A percentile compares a stretch with the other conserved stretches of the same genome.
These are phyloP conservation scores for Ilex aquifolium DNA, from an alignment of 257 asterid species.

Conservation along the genomic window DNA sequence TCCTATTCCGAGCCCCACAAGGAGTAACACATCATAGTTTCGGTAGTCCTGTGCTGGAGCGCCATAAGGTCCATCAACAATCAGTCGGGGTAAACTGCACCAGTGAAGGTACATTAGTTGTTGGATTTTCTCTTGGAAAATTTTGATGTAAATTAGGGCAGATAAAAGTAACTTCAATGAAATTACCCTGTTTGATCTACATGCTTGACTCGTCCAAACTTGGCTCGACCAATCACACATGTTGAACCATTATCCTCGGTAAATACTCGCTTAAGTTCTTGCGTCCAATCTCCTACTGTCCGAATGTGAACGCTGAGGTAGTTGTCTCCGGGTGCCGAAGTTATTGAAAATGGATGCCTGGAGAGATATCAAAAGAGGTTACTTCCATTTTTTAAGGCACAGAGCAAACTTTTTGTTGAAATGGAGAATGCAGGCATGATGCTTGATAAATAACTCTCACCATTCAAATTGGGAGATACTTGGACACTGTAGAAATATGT, in stretches of 20 bases:
- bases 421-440: neutral
- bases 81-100: slow-evolving; percentile 68
- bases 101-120: slow-evolving; percentile 1
- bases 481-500: slow-evolving; percentile 78
- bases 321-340: slow-evolving; percentile 94
- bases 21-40: slow-evolving; percentile 75
- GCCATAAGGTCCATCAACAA: slow-evolving; percentile 91
- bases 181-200: slow-evolving; percentile 61
- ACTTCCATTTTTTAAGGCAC: neutral
- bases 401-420: neutral
- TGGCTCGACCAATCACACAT: slow-evolving; percentile 58
- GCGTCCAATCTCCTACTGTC: slow-evolving; percentile 62
- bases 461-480: slow-evolving; percentile 83
- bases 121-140: slow-evolving; percentile 1
- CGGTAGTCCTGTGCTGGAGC: slow-evolving; percentile 93
- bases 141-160: neutral
- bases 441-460: slow-evolving; percentile 22
- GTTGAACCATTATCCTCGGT: slow-evolving; percentile 54
- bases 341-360: slow-evolving; percentile 98
- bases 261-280: slow-evolving; percentile 54
- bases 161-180: slow-evolving; percentile 3
- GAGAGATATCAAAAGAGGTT: neutral
- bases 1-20: slow-evolving; percentile 93
- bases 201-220: slow-evolving; percentile 43
- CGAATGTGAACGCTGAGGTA: slow-evolving; percentile 83